Percentiles rank a stretch among this genome's conserved stretches.
Conservation (phyloP, 176 grass and related monocot genomes). For the barley (Hordeum vulgare) region MorexV3_pseudomolecules_assembly NC_058521.1:511600268-511600767, state of each 20-base stretch:
- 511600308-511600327: background rate
- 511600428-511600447: background rate
- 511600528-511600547: background rate
- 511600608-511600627: background rate
- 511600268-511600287: slow-evolving; percentile 62
- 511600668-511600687: background rate
- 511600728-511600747: slow-evolving; percentile 31
- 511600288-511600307: slow-evolving; percentile 12
- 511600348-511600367: background rate
- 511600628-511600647: background rate
- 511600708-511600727: background rate
- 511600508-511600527: background rate
- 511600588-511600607: background rate
- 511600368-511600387: background rate
- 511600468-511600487: background rate
- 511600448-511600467: background rate
- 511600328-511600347: background rate
- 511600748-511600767: slow-evolving; percentile 68
- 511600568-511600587: background rate
- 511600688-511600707: background rate
- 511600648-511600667: background rate
- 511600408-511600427: background rate
- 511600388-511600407: background rate
- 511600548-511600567: background rate
- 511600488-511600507: background rate